Conservation (phyloP, 345 rosid species). For the Eucalyptus pumila region DNA sequence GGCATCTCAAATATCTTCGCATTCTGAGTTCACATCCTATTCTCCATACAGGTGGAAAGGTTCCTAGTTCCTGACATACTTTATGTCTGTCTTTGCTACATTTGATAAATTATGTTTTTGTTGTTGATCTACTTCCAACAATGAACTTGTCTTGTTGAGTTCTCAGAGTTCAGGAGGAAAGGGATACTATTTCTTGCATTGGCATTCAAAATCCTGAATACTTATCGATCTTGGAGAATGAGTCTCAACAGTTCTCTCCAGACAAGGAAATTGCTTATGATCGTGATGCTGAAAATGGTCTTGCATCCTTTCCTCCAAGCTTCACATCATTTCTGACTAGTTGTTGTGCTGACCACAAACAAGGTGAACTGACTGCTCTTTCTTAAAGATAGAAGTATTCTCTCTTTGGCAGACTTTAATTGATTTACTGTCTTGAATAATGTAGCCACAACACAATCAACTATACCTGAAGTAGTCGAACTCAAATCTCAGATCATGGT, state of each 20-base stretch:
- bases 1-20: conserved; percentile 32
- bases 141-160: background rate
- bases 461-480: conserved; percentile 17
- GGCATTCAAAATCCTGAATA: background rate
- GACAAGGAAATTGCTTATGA: conserved; percentile 6
- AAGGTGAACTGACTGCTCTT: conserved; percentile 21
- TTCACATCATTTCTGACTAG: conserved; percentile 55
- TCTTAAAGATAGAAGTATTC: background rate
- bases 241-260: conserved; percentile 20
- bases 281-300: conserved; percentile 3
- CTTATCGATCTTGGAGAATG: background rate
- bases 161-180: conserved; percentile 4
- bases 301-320: conserved; percentile 57
- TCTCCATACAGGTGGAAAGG: conserved; percentile 24
- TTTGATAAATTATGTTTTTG: background rate
- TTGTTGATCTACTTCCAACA: background rate
- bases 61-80: background rate
- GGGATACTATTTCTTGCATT: background rate
- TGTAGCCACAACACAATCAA: conserved; percentile 22
- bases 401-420: background rate
- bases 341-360: conserved; percentile 33
- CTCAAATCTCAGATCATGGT: conserved; percentile 76
- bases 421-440: background rate
- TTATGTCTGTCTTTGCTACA: background rate
- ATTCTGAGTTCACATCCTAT: conserved; percentile 28